A percentile compares a stretch with the other conserved stretches of the same genome.
Conservation (phyloP, 1,139 yeast species). For the Taphrina pruni region DNA sequence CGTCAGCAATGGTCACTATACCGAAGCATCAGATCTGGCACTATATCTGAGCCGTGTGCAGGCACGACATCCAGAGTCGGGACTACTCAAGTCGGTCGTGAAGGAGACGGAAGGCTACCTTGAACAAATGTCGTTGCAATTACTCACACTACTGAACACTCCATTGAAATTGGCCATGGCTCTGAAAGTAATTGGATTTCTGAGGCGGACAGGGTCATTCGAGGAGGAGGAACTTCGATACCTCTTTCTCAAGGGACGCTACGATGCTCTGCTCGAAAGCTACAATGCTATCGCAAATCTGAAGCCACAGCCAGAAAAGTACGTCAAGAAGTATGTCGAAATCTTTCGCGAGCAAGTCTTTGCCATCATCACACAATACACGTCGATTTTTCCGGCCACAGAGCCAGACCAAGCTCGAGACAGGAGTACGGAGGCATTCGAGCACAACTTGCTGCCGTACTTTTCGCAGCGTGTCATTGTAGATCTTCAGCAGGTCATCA, state of each 20-base stretch:
- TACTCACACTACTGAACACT: constrained; percentile 72
- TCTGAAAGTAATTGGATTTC: constrained; percentile 76
- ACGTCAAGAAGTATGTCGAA: constrained; percentile 78
- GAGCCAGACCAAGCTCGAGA: constrained; percentile 42
- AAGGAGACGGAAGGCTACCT: constrained; percentile 50
- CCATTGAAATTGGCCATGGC: constrained; percentile 77
- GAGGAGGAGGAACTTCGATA: constrained; percentile 49
- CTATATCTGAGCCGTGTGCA: constrained; percentile 70
- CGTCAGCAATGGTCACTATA: constrained; percentile 82
- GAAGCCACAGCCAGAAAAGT: constrained; percentile 61
- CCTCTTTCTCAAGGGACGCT: constrained; percentile 52
- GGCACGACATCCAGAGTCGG: constrained; percentile 69
- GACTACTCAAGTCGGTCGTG: constrained; percentile 61
- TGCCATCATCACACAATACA: constrained; percentile 70
- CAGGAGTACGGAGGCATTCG: constrained; percentile 46
- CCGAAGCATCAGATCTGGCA: constrained; percentile 83
- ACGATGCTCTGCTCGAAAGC: constrained; percentile 53
- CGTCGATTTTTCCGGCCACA: constrained; percentile 61
- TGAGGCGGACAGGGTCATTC: constrained; percentile 59
- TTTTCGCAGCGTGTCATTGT: constrained; percentile 55
- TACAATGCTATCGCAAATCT: constrained; percentile 64
- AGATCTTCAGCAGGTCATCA: constrained; percentile 53
- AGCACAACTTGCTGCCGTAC: constrained; percentile 54
- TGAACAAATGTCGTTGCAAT: constrained; percentile 59
- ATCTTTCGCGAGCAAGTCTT: constrained; percentile 81